Percentiles rank a stretch among this genome's conserved stretches.
phyloP scores from a whole-genome alignment of 2,329 filamentous ascomycete genomes.

The Cladosporium sp. region DNA sequence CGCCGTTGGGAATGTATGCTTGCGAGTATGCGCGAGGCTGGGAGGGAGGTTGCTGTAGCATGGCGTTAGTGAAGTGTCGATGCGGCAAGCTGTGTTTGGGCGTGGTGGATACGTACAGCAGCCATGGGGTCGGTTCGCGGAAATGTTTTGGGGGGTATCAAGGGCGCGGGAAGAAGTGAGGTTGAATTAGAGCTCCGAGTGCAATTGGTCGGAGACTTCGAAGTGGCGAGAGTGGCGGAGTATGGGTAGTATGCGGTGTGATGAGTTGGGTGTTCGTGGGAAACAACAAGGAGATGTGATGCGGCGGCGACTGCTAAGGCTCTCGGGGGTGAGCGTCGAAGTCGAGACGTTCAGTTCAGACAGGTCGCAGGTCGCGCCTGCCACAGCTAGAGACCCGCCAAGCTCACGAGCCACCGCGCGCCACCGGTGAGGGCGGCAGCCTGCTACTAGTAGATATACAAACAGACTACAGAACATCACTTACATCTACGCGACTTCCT shows the following conservation, averaged over 20 bases:
- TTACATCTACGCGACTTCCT: background rate
- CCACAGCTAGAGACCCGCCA: background rate
- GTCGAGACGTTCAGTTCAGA: background rate
- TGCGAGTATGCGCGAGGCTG: constrained; percentile 53
- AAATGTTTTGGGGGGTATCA: constrained; percentile 12
- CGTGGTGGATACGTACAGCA: constrained; percentile 14
- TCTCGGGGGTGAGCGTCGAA: constrained; percentile 8
- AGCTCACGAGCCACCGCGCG: constrained; percentile 6
- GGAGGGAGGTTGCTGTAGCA: constrained; percentile 49
- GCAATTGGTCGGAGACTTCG: background rate
- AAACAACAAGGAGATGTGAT: constrained; percentile 15
- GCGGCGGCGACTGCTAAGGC: constrained; percentile 1
- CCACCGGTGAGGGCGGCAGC: background rate
- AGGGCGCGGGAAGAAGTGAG: background rate
- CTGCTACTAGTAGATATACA: background rate
- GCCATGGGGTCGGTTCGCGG: constrained; percentile 17
- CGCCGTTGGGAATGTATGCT: constrained; percentile 50
- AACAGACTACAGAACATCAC: background rate
- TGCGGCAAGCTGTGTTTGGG: constrained; percentile 4
- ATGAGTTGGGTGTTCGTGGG: background rate
- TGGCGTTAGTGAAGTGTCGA: constrained; percentile 18
- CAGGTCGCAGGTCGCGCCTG: constrained; percentile 4
- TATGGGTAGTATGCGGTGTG: background rate
- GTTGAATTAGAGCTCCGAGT: constrained; percentile 4
- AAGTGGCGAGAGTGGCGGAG: background rate